Evolutionary conservation across 1,284 basidiomycete genomes (phyloP).

Genomic region (Chalciporus sp.): DNA sequence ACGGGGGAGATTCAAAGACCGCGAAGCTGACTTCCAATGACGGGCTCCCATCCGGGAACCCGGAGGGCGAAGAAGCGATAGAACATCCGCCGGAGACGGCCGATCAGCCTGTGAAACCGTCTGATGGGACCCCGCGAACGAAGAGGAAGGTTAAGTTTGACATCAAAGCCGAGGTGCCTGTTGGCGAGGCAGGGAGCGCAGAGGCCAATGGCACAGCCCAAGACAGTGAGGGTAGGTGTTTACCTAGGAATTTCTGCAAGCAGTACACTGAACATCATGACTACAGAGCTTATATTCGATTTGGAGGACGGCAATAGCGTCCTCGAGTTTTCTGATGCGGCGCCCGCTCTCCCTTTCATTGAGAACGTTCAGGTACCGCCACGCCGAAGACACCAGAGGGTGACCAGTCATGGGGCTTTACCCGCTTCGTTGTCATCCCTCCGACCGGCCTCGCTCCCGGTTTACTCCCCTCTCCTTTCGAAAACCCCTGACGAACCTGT

Average conservation of each 20-base stretch:
- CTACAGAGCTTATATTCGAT: constrained; percentile 66
- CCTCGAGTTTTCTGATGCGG: constrained; percentile 28
- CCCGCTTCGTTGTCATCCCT: constrained; percentile 61
- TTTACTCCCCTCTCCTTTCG: constrained; percentile 53
- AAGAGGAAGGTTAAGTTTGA: constrained; percentile 77
- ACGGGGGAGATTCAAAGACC: constrained; percentile 14
- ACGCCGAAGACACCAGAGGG: constrained; percentile 36
- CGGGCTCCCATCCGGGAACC: constrained; percentile 5
- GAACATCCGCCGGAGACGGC: constrained; percentile 14
- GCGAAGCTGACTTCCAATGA: constrained; percentile 10
- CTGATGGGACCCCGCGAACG: constrained; percentile 42
- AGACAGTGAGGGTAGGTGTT: constrained; percentile 41
- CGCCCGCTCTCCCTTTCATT: constrained; percentile 45
- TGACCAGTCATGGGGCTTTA: constrained; percentile 42
- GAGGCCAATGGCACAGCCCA: constrained; percentile 34
- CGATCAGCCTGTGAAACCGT: constrained; percentile 18
- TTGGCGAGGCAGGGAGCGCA: constrained; percentile 43
- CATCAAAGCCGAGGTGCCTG: constrained; percentile 55
- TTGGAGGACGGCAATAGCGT: constrained; percentile 54
- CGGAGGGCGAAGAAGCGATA: constrained; percentile 7
- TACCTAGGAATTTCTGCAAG: constrained; percentile 1
- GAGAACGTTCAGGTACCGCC: constrained; percentile 41
- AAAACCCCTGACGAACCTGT: constrained; percentile 12
- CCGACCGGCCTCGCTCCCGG: constrained; percentile 67
- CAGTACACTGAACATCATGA: constrained; percentile 8